phyloP scores from a whole-genome alignment of 2,329 filamentous ascomycete species.

The Fusarium torreyae region DNA sequence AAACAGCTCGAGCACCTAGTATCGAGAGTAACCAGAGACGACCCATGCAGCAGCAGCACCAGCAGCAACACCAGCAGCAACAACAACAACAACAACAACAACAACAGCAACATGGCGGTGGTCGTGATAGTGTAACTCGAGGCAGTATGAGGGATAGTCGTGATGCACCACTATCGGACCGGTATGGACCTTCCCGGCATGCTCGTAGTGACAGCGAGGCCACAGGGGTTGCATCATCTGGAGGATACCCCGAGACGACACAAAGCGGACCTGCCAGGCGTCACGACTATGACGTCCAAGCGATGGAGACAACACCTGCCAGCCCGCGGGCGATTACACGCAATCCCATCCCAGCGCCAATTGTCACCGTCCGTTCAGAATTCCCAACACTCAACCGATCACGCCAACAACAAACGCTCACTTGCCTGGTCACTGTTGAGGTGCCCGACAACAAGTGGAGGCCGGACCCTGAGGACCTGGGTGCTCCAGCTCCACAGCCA shows the following conservation, averaged over 20 bases:
- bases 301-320: conserved; percentile 89
- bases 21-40: conserved; percentile 59
- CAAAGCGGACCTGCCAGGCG: conserved; percentile 79
- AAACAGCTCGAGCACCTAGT: conserved; percentile 69
- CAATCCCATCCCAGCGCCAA: conserved; percentile 91
- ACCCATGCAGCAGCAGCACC: conserved; percentile 48
- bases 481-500: conserved; percentile 62
- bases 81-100: conserved; percentile 31
- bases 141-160: conserved; percentile 65
- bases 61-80: conserved; percentile 27
- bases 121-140: conserved; percentile 57
- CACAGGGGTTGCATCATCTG: conserved; percentile 81
- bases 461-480: conserved; percentile 85
- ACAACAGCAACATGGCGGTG: conserved; percentile 37
- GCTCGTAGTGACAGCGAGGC: conserved; percentile 84
- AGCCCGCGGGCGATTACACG: conserved; percentile 80
- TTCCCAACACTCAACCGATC: conserved; percentile 95
- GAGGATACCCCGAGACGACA: conserved; percentile 83
- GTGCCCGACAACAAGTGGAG: conserved; percentile 94
- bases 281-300: conserved; percentile 96
- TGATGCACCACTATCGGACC: conserved; percentile 62
- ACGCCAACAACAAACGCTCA: conserved; percentile 93
- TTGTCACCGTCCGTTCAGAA: conserved; percentile 95
- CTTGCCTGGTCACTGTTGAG: conserved; percentile 94
- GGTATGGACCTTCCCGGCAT: conserved; percentile 69